Base-by-base conservation (phyloP, 1,139 yeast genomes). In the Nakaseomyces kungkrabaensis region DNA sequence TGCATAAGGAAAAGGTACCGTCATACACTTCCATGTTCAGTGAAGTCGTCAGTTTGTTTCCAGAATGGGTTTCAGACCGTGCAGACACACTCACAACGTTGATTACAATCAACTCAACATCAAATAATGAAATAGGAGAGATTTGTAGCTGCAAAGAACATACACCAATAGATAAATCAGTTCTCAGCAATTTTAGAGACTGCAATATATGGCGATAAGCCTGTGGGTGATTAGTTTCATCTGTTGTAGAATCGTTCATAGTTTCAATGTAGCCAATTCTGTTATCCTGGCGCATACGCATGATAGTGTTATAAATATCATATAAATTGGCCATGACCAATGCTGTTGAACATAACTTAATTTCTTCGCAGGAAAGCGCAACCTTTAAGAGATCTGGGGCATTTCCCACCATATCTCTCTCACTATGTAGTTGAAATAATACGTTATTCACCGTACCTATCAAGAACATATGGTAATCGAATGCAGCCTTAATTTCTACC, bases 381-480 rank as follows among this genome's bases (percentile, higher is more conserved):
- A 81, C 85, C 52, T 77, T 77, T 24, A 90, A 69, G 50, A 79
- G 77, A 60, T 88, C 95, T 50, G 78, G 78, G 29, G 74, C 59
- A 7, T 59, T 46, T 17, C 63, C 67, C 32, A 73, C 60, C 43
- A 71, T 71, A 50, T 77, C 82, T 59, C 76, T 78, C 60, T 84
- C 87, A 62, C 90, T 90, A 62, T 77, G 82, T 34, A 88, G 72
- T 41, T 81, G 81, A 40, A 84, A 68, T 6, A 76, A 71, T 33
- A 81, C 70, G 1, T 72, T 70, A 25, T 72, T 68, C 33, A 84
- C 63, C 29, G 75, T 74, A 1, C 80, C 77, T 48, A 90, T 76
- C 17, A 86, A 77, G 67, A 92, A 88, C 26, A 86, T 79, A 62
- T 90, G 96, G 62, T 81, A 87, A 62, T 92, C 97, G 60, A 90